A percentile compares a stretch with the other conserved stretches of the same genome.
These are phyloP conservation scores for Russula sp. DNA, from an alignment of 768 basidiomycete species.

Conservation along the genomic window DNA sequence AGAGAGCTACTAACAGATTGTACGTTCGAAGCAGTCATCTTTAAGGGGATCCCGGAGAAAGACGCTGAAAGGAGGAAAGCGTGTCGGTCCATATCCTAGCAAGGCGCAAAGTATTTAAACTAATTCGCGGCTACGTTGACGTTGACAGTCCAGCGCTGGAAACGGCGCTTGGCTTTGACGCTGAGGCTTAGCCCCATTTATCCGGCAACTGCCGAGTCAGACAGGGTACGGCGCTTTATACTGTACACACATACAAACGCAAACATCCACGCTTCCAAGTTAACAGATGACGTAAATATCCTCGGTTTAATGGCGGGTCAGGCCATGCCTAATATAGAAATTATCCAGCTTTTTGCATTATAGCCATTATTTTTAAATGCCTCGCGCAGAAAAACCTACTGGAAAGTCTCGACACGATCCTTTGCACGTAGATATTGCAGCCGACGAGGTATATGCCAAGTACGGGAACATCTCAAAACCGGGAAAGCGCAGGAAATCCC, in stretches of 20 bases:
- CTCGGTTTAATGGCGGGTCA: too few relatives aligned
- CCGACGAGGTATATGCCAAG: constrained; percentile 69
- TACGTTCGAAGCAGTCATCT: constrained; percentile 17
- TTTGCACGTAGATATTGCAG: constrained; percentile 73
- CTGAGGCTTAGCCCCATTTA: too few relatives aligned
- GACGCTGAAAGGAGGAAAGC: neutral
- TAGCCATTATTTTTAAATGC: constrained; percentile 41
- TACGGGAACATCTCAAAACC: constrained; percentile 75
- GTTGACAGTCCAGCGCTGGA: too few relatives aligned
- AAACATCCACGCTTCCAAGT: too few relatives aligned
- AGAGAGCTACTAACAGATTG: neutral
- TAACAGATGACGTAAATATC: too few relatives aligned
- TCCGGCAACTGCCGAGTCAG: too few relatives aligned
- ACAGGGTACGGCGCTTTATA: too few relatives aligned
- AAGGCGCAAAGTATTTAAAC: neutral
- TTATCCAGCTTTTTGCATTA: too few relatives aligned
- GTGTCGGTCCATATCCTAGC: neutral
- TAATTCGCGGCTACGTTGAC: neutral
- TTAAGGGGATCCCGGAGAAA: constrained; percentile 1
- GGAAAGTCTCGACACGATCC: constrained; percentile 78
- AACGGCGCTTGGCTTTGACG: too few relatives aligned
- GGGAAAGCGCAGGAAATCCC: constrained; percentile 65
- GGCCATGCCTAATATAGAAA: too few relatives aligned
- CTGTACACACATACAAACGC: too few relatives aligned
- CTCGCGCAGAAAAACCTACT: constrained; percentile 48